Evolutionary conservation across 2,329 filamentous ascomycete species (phyloP).

Genomic region (Alternaria gansuensis): DNA sequence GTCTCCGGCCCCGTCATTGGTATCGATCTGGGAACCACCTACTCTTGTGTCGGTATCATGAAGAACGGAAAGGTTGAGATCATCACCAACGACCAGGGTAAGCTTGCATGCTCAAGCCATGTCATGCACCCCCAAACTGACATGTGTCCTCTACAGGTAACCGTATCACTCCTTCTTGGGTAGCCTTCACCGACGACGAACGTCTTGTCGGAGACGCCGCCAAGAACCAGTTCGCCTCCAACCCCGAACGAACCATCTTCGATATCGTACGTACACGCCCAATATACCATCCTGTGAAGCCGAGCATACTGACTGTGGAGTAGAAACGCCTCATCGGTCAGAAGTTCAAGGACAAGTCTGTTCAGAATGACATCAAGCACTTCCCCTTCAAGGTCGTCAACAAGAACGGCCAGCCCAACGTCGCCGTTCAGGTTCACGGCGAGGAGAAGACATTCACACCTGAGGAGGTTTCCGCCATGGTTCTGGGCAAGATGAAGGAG

Average conservation of each 20-base stretch:
- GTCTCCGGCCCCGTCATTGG: constrained; percentile 64
- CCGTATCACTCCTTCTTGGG: constrained; percentile 71
- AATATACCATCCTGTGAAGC: neutral
- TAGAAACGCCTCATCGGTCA: constrained; percentile 63
- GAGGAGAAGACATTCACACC: constrained; percentile 77
- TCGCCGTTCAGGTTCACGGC: constrained; percentile 76
- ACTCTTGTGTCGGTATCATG: constrained; percentile 87
- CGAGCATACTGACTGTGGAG: constrained; percentile 42
- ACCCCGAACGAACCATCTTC: constrained; percentile 61
- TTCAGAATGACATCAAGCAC: constrained; percentile 95
- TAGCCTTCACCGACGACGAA: constrained; percentile 96
- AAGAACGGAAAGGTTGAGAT: constrained; percentile 56
- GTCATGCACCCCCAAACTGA: constrained; percentile 26
- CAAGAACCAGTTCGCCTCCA: constrained; percentile 59
- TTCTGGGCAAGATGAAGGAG: constrained; percentile 75
- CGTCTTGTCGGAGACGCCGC: constrained; percentile 91
- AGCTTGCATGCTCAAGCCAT: constrained; percentile 15
- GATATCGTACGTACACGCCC: constrained; percentile 47
- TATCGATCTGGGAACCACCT: constrained; percentile 94
- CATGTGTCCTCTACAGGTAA: constrained; percentile 47
- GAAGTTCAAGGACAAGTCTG: constrained; percentile 67
- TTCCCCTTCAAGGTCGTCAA: constrained; percentile 95
- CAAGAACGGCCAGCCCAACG: constrained; percentile 88
- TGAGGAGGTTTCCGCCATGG: constrained; percentile 83
- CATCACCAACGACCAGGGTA: constrained; percentile 57